A percentile compares a stretch with the other conserved stretches of the same genome.
These are phyloP conservation scores for Epichloe festucae DNA, from an alignment of 2,329 filamentous ascomycete genomes.

Conservation along the genomic window DNA sequence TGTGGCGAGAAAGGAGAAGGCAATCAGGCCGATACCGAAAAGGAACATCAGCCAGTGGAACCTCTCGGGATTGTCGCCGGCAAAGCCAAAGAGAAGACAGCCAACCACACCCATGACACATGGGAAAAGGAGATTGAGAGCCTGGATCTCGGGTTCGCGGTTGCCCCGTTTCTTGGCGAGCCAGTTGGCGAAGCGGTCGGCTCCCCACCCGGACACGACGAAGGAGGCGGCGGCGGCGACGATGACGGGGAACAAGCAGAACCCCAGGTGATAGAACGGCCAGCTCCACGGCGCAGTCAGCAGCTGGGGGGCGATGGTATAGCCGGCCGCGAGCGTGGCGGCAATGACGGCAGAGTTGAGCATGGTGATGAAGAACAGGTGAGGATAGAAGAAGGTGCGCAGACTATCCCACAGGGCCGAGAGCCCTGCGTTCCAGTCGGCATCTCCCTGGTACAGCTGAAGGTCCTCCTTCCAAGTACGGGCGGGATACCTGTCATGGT, in stretches of 20 bases:
- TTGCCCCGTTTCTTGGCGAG: slow-evolving; percentile 2
- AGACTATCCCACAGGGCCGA: slow-evolving; percentile 1
- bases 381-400: slow-evolving; percentile 3
- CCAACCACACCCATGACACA: not conserved
- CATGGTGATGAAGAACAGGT: slow-evolving; percentile 2
- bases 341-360: slow-evolving; percentile 2
- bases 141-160: slow-evolving; percentile 1
- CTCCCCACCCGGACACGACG: not conserved
- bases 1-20: slow-evolving; percentile 2
- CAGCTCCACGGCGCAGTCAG: not conserved
- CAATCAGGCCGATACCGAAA: not conserved
- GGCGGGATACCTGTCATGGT: not conserved
- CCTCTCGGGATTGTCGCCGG: not conserved
- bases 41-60: slow-evolving; percentile 1
- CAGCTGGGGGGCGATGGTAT: not conserved
- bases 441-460: not conserved
- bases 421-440: not conserved
- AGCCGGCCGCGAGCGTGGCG: slow-evolving; percentile 1
- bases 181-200: slow-evolving; percentile 1
- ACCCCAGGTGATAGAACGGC: slow-evolving; percentile 1
- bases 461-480: not conserved
- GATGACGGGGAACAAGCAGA: slow-evolving; percentile 2
- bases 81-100: slow-evolving; percentile 1
- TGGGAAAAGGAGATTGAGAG: not conserved
- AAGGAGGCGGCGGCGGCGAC: not conserved